Evolutionary conservation across 116 monocot genomes (phyloP), one percentile per base, ranked within the genome.

Genomic region (Papilionanthe hybrid): DNA sequence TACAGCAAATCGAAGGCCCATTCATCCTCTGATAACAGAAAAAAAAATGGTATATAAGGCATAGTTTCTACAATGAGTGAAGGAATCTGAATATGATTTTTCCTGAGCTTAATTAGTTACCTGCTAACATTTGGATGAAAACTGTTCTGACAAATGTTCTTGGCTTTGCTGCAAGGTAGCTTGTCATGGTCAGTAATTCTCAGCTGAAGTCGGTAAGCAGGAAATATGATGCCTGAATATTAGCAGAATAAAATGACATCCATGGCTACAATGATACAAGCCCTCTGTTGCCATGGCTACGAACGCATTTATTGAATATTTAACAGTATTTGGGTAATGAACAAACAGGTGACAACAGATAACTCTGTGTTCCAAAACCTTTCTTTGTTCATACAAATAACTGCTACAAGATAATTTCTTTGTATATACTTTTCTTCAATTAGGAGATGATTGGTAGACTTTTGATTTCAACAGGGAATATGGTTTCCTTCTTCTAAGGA

Each of bases 111-210:
- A 20, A 11, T 73, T 73, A 73, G 73, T 79, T 63, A 95, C 94
- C 92, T 89, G 92, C 86, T 55, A 95, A 81, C 91, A 95, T 95
- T 83, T 95, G 95, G 78, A 92, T 85, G 80, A 95, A 95, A 78
- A 92, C 91, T 66, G 95, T 81, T 84, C 91, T 83, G 15, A 92
- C 81, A 83, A 95, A 92, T 67, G 85, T 92, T 84, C 91, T 92
- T 58, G 91, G 81, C 78, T 92, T 95, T 49, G 85, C 94, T 90
- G 88, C 87, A 86, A n/a, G 22, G 18, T 4, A 53, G 53, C 53
- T 45, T 45, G 45, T 10, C 4, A 4, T 53, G 13, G 4, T 15
- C 17, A 18, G 53, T 53, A 53, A 53, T 53, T 53, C 17, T 53
- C 13, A 53, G 13, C 13, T 22, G 22, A 25, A 60, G 60, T 60